Base-by-base conservation (phyloP, 2,329 filamentous ascomycete species). In the Nannizziopsis barbatae region DNA sequence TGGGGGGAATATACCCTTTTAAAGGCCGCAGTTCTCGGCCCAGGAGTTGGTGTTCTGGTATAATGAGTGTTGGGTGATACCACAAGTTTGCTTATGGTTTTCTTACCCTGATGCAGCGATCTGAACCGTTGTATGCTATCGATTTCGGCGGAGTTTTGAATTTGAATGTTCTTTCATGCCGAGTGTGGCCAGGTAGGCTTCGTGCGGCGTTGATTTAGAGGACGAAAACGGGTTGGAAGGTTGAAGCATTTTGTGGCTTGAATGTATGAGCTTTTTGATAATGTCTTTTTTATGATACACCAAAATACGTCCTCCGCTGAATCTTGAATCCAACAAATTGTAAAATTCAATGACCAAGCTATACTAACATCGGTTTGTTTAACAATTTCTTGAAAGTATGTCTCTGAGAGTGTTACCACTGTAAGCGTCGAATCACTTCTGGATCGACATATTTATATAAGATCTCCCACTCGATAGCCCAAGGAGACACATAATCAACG, bases 391-490 rank as follows among this genome's bases (percentile, higher is more conserved):
- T n/a, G n/a, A n/a, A n/a, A n/a, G n/a, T n/a, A n/a, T n/a, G n/a
- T n/a, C n/a, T n/a, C n/a, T n/a, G n/a, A n/a, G n/a, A n/a, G n/a
- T n/a, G n/a, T 22, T 39, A 22, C 51, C 49, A 49, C 9, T 15
- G 10, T 10, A 49, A 17, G 8, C 32, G 31, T 22, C 41, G 48
- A 30, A 52, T 35, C 14, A 49, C 30, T 27, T 48, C 57, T 17
- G 52, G 55, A 50, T 69, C 65, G 52, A 69, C 53, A 53, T 57
- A 61, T 58, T 68, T 69, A 56, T 64, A 69, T 55, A 56, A 61
- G 60, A 66, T 66, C 48, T 67, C 58, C 58, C 64, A 69, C n/a
- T 53, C 54, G 5, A 69, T 38, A n/a, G 32, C 56, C 57, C 58
- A 62, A 30, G 15, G 47, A 38, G 22, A 15, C 65, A 57, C 15